Evolutionary conservation across 768 basidiomycete genomes (phyloP), one percentile per base, ranked within the genome.

Genomic region (Cystobasidium ongulense): DNA sequence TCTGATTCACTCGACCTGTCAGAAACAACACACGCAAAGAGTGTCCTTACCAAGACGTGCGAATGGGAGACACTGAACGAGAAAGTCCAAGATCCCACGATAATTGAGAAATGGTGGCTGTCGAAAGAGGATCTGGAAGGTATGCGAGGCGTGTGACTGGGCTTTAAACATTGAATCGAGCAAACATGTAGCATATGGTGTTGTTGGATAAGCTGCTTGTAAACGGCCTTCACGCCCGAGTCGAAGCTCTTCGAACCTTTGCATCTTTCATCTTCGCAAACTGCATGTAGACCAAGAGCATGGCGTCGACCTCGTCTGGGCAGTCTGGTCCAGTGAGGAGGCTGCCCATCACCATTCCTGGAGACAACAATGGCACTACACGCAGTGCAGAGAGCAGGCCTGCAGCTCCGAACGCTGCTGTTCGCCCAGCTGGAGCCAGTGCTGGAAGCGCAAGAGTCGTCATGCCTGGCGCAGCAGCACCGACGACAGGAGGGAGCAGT

Each of bases 391-490:
- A 29, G 27, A 64, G 63, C n/a, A 21, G 63, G 21, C 33, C 35
- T 38, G 25, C 63, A 64, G 35, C 63, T 11, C 18, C 61, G 11
- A 64, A 36, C 17, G 25, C 35, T 18, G 63, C 38, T 27, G 53
- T n/a, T 8, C 31, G 57, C 21, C 57, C 57, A 61, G 35, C 63
- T 43, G 63, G 63, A 3, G 7, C 41, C 10, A 38, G 63, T 64
- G 41, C 63, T 38, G 63, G 63, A 36, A 67, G 65, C 35, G 65
- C 65, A n/a, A 50, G 65, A 53, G 65, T 76, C 29, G 76, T 52
- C 23, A 31, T 41, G 29, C 68, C 68, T 13, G 68, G 53, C 50
- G 43, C 67, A n/a, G 46, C 23, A 70, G 21, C 66, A 35, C 15
- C 66, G 15, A 11, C 7, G 21, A 43, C 25, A 41, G 39, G 8